These are phyloP conservation scores for Macrolepiota fuliginosa DNA, from an alignment of 768 basidiomycete genomes.

Conservation along the genomic window DNA sequence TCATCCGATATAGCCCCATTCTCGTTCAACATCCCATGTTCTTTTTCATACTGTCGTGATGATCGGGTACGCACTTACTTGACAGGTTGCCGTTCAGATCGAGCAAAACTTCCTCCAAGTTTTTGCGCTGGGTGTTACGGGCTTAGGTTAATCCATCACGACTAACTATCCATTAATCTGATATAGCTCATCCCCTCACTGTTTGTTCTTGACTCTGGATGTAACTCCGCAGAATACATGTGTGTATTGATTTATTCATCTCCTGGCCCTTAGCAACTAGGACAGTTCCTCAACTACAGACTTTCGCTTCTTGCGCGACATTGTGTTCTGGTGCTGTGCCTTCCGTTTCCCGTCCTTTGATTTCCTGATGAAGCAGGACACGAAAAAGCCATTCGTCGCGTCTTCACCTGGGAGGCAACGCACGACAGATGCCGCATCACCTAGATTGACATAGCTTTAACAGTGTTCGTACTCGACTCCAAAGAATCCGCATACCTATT, in stretches of 20 bases:
- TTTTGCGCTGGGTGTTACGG: constrained; percentile 1
- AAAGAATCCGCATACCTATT: constrained; percentile 37
- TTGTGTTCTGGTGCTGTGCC: constrained; percentile 19
- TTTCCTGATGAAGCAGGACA: constrained; percentile 77
- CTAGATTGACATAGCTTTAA: constrained; percentile 28
- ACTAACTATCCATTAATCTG: constrained; percentile 14
- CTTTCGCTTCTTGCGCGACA: constrained; percentile 19
- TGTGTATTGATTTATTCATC: constrained; percentile 2
- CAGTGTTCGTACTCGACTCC: neutral
- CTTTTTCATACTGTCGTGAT: neutral
- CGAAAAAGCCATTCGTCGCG: constrained; percentile 95
- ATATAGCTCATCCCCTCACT: constrained; percentile 12
- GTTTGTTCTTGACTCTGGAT: constrained; percentile 9
- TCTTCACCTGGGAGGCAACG: constrained; percentile 83
- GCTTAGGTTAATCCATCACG: constrained; percentile 6
- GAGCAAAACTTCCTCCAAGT: neutral
- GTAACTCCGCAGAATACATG: constrained; percentile 12
- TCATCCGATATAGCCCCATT: constrained; percentile 8
- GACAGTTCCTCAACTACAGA: neutral
- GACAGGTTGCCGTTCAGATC: constrained; percentile 5
- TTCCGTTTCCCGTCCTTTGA: constrained; percentile 24
- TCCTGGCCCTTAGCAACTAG: neutral
- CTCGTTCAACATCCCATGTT: constrained; percentile 1
- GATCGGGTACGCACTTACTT: constrained; percentile 1
- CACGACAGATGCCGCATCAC: constrained; percentile 56